These are phyloP conservation scores for Gardenia jasminoides DNA, from an alignment of 257 asterid species.

Conservation along the genomic window DNA sequence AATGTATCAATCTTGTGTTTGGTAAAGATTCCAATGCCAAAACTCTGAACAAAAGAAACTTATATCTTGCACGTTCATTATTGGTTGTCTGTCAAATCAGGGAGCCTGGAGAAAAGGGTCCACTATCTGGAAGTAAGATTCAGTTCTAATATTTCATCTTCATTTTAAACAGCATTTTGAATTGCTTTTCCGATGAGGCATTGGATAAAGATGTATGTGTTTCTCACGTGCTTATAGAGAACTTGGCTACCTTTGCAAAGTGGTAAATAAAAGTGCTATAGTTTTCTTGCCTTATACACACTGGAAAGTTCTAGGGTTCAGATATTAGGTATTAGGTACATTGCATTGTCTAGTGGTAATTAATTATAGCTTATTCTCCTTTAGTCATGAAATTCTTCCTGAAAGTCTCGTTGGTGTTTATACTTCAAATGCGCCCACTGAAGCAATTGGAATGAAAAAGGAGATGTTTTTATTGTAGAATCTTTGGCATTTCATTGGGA, in stretches of 20 bases:
- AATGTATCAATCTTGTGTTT: not conserved
- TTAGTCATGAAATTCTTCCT: not conserved
- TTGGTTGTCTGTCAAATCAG: not conserved
- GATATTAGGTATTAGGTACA: not conserved
- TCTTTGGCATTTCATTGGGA: not conserved
- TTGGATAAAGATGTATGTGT: not conserved
- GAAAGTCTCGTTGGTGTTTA: not conserved
- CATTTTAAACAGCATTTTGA: not conserved
- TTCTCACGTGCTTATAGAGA: not conserved
- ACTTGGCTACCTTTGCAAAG: not conserved
- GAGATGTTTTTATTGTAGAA: not conserved
- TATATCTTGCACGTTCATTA: not conserved
- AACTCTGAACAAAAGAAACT: not conserved
- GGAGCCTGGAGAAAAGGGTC: not conserved
- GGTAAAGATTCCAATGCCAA: not conserved
- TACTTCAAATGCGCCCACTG: not conserved
- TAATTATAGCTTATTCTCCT: not conserved
- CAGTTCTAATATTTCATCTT: not conserved
- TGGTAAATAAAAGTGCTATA: not conserved
- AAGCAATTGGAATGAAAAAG: not conserved
- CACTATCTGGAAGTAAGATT: not conserved
- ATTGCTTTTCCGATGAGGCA: not conserved
- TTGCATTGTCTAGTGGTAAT: not conserved
- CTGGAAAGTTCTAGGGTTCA: not conserved
- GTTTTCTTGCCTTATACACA: not conserved